Conservation (phyloP, 2,329 filamentous ascomycete genomes). For the Hirsutella rhossiliensis region DNA sequence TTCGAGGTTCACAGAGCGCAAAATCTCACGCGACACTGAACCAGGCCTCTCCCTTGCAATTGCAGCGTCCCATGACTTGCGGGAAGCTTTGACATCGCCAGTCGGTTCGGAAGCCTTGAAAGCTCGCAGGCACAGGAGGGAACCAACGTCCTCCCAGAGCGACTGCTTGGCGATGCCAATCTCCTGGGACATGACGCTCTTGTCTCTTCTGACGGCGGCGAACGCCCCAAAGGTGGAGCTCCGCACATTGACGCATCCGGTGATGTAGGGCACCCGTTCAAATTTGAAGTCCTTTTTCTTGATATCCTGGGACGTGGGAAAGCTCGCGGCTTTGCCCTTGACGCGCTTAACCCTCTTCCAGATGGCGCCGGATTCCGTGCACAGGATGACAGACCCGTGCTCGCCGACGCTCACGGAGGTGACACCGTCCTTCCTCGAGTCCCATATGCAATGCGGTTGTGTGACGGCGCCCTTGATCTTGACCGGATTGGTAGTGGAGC, state of each 20-base stretch:
- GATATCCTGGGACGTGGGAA: slow-evolving; percentile 34
- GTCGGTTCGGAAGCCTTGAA: slow-evolving; percentile 35
- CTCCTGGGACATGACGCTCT: slow-evolving; percentile 62
- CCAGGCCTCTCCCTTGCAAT: slow-evolving; percentile 33
- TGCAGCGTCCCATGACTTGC: slow-evolving; percentile 27
- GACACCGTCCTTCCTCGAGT: slow-evolving; percentile 74
- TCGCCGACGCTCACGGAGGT: slow-evolving; percentile 81
- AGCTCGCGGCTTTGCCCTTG: slow-evolving; percentile 60
- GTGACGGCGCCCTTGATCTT: slow-evolving; percentile 81
- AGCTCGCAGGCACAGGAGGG: slow-evolving; percentile 54
- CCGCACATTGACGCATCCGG: slow-evolving; percentile 69
- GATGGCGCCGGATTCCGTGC: slow-evolving; percentile 82
- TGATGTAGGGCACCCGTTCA: slow-evolving; percentile 77
- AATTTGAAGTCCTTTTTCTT: slow-evolving; percentile 91
- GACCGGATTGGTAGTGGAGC: slow-evolving; percentile 82
- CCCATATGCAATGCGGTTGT: slow-evolving; percentile 74
- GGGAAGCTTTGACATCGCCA: slow-evolving; percentile 16
- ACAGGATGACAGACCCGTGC: slow-evolving; percentile 88
- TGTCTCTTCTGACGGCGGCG: slow-evolving; percentile 75
- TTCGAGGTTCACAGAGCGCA: slow-evolving; percentile 56
- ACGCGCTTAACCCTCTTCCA: slow-evolving; percentile 78
- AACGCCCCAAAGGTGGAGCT: slow-evolving; percentile 87
- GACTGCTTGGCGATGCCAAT: slow-evolving; percentile 54
- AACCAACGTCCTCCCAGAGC: slow-evolving; percentile 62
- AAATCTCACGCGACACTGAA: slow-evolving; percentile 35